Base-by-base conservation (phyloP, 768 basidiomycete genomes). In the Naganishia antarctica region DNA sequence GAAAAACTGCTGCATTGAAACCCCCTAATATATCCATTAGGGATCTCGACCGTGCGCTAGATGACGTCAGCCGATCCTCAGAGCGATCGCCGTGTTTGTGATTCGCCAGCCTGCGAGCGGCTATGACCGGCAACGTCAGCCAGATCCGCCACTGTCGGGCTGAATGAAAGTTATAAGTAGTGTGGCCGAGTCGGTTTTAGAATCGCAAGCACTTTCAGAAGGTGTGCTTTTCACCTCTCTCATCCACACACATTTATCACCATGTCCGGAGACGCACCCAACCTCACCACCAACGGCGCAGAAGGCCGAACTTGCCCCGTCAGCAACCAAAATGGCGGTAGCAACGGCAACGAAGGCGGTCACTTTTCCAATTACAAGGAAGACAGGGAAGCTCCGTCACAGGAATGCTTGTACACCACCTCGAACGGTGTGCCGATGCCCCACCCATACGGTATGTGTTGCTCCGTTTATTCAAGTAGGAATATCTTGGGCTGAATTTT, bases 381-480 rank as follows among this genome's bases (percentile, higher is more conserved):
- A 16, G 73, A 74, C 60, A 60, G 70, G 43, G 44, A 74, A 15
- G 59, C 68, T 12, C 69, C 65, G 1, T 74, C 73, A 4, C 61
- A 70, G 23, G 70, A 74, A 5, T 67, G 66, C 46, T 70, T 82
- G 63, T 93, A 91, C 83, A 92, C 90, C 71, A 89, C 89, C 60
- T 90, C 89, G 59, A 90, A 84, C 71, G 91, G 91, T 70, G 86
- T 85, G 8, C 85, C 89, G 8, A 57, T 76, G 40, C 64, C 71
- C 16, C 71, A 73, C 57, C 70, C 71, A 0, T 60, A 45, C 29
- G 59, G 64, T 43, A 59, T 29, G 58, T 18, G 13, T 9, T 40
- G 4, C 28, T 31, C 34, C 23, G 8, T 37, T 37, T 23, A n/a
- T 7, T 23, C 1, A n/a, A 18, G 18, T 51, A 15, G 9, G 43